Base-by-base conservation (phyloP, 495 filamentous ascomycete species). In the Penicillium chermesinum region DNA sequence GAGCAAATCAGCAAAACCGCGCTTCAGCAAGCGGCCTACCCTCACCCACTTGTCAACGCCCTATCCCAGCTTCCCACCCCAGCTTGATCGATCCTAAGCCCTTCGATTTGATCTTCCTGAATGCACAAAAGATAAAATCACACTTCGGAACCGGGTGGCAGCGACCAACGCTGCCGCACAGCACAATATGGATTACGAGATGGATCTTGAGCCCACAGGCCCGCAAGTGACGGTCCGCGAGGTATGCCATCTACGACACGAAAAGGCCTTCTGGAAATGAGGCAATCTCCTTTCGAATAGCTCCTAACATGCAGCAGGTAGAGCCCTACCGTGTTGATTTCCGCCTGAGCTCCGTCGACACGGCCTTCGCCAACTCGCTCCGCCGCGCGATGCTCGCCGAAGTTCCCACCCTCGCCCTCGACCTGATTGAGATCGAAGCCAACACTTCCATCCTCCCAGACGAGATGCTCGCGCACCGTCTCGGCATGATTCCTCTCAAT, bases 391-490 rank as follows among this genome's bases (percentile, higher is more conserved):
- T 97, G 71, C 85, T 96, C 50, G 87, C 88, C 66, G 93, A 98
- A 71, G 84, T 98, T 41, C 93, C 91, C 16, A 97, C 89, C 19
- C 81, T 98, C 62, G 91, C 91, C 39, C 90, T 96, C 70, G 91
- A 97, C 62, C 78, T 95, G 2, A 90, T 97, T 40, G 89, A 96
- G 70, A 82, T 97, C 50, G 84, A 93, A 64, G 80, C 74, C 50
- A 97, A 98, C 75, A 96, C 89, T 50, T 91, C 89, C 38, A 89
- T 96, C 2, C 80, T 97, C 7, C 85, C 93, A 33, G 93, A 98
- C 66, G 93, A 98, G 65, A 95, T 97, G 71, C 82, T 98, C 55
- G 81, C 85, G 30, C 93, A 98, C 71, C 87, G 93, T 18, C 79
- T 98, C 3, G 93, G 93, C 22, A 82, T 98, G 22, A 82, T 97